Evolutionary conservation across 2,329 filamentous ascomycete species (phyloP), one percentile per base, ranked within the genome.

Genomic region (Colletotrichum kahawae): DNA sequence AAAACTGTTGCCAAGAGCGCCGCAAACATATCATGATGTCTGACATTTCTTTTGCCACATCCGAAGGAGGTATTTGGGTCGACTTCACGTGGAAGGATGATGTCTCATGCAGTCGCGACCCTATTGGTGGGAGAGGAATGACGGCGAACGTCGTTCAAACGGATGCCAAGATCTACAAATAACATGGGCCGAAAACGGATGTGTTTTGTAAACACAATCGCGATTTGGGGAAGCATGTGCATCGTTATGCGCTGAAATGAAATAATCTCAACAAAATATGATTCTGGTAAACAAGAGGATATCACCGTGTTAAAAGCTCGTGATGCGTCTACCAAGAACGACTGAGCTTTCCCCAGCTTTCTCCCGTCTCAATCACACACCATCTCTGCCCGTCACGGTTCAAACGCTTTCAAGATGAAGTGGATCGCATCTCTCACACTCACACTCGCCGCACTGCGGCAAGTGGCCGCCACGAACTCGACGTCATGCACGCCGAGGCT

Each of bases 61-160:
- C 7, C 21, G n/a, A 27, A 16, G 24, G 3, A n/a, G 5, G 18
- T 6, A 59, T 33, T 74, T 66, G 34, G 16, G 18, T 10, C 7
- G 21, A 10, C 48, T 18, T 29, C 29, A 33, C 10, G 12, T 31
- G 67, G 43, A 60, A 65, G n/a, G n/a, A 13, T 7, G 5, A 4
- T 74, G 71, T 74, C 71, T 74, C 60, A 36, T 6, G 8, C 5
- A n/a, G 8, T 14, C 18, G 34, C 9, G 18, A 21, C 18, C 8
- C 14, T 0, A 71, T 74, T 74, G 67, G 71, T 18, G 12, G n/a
- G 12, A 1, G 12, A 24, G 67, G 71, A 74, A 74, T 74, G 71
- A 16, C 48, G 24, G 66, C 38, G 14, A 34, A 14, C 51, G 59
- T 29, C 67, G 67, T 48, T 33, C 48, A 10, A 63, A 29, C 29